phyloP scores from a whole-genome alignment of 805 yeast genomes.

The Hanseniaspora lachancei region DNA sequence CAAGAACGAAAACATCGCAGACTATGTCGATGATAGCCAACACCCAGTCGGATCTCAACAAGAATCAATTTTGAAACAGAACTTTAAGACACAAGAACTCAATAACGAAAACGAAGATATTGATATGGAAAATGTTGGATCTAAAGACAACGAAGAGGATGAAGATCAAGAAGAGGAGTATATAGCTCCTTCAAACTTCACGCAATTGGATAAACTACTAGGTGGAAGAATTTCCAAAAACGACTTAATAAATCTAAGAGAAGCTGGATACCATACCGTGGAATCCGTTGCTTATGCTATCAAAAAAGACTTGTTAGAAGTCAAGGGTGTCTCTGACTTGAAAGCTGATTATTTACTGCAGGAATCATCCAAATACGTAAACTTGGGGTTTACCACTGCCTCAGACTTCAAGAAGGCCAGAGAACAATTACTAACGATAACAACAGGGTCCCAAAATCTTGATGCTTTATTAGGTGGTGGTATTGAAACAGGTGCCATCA shows the following conservation, averaged over 20 bases:
- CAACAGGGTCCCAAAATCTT: slow-evolving; percentile 89
- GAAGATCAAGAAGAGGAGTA: slow-evolving; percentile 37
- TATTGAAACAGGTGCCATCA: slow-evolving; percentile 89
- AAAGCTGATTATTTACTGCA: slow-evolving; percentile 75
- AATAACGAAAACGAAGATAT: not conserved
- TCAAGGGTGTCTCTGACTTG: slow-evolving; percentile 89
- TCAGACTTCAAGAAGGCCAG: slow-evolving; percentile 84
- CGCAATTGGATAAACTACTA: slow-evolving; percentile 29
- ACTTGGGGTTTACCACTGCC: slow-evolving; percentile 95
- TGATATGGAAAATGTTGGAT: not conserved
- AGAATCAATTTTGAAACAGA: not conserved
- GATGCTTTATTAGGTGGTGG: slow-evolving; percentile 95
- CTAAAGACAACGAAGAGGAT: not conserved
- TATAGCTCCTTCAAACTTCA: slow-evolving; percentile 29
- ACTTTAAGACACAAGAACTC: not conserved
- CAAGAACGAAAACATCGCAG: not conserved
- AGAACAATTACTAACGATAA: slow-evolving; percentile 78
- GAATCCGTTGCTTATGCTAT: slow-evolving; percentile 92
- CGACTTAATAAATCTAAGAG: slow-evolving; percentile 69
- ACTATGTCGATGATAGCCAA: not conserved
- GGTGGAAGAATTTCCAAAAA: slow-evolving; percentile 76
- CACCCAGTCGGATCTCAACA: not conserved
- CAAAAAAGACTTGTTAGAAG: slow-evolving; percentile 56
- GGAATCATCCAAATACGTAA: slow-evolving; percentile 78
- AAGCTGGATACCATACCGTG: slow-evolving; percentile 76